Conservation (phyloP, 331 rosid species). For the Pyracantha coccinea region DNA sequence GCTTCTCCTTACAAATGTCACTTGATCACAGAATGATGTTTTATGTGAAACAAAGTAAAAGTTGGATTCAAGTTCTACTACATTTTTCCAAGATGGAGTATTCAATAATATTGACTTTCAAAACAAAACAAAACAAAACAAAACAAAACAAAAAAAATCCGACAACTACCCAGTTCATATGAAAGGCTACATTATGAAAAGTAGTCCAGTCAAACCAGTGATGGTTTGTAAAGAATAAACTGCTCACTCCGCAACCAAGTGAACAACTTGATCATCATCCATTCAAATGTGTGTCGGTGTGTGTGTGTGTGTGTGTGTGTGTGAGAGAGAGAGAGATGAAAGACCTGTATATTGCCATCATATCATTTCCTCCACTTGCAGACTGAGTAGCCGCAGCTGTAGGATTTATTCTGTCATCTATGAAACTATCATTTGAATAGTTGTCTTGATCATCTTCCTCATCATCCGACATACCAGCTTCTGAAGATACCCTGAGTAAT, state of each 20-base stretch:
- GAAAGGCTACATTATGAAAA: background rate
- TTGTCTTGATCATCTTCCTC: slow-evolving; percentile 57
- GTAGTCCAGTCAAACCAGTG: background rate
- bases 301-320: background rate
- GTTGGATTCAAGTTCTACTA: background rate
- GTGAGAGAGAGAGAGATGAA: slow-evolving; percentile 6
- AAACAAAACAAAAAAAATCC: background rate
- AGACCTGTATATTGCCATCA: slow-evolving; percentile 94
- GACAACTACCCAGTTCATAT: background rate
- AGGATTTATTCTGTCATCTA: slow-evolving; percentile 72
- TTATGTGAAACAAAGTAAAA: background rate
- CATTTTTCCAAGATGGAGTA: background rate
- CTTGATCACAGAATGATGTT: background rate
- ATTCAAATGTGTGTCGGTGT: too few relatives aligned
- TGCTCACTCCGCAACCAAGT: background rate
- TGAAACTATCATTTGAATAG: slow-evolving; percentile 70
- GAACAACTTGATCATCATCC: too few relatives aligned
- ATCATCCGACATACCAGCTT: slow-evolving; percentile 51
- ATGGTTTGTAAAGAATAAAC: background rate
- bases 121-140: too few relatives aligned
- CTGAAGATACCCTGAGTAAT: slow-evolving; percentile 62
- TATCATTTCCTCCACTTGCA: slow-evolving; percentile 53
- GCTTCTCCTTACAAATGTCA: background rate
- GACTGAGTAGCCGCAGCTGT: slow-evolving; percentile 49
- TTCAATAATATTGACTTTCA: background rate